These are phyloP conservation scores for Castanospermum australe DNA, from an alignment of 306 rosid genomes.

Conservation along the genomic window DNA sequence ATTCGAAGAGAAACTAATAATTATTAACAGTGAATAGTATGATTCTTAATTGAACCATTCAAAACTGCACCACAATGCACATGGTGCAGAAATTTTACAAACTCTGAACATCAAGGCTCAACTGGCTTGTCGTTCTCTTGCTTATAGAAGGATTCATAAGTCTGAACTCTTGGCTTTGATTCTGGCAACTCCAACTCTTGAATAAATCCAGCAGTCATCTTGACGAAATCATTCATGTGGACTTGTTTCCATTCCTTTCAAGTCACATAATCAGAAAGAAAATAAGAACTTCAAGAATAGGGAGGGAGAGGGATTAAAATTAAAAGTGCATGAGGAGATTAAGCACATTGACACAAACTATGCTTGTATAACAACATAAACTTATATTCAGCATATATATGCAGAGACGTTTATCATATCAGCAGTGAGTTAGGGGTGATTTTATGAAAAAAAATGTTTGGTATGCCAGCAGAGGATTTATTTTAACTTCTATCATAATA, in stretches of 20 bases:
- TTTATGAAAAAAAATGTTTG: too few species aligned
- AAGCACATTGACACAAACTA: background rate
- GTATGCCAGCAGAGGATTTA: background rate
- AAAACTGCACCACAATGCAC: constrained; percentile 14
- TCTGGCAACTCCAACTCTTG: constrained; percentile 69
- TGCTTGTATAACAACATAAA: background rate
- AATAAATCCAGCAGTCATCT: constrained; percentile 64
- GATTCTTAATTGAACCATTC: constrained; percentile 15
- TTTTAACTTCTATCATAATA: constrained; percentile 1
- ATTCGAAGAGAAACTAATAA: constrained; percentile 11
- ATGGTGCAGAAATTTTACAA: constrained; percentile 19
- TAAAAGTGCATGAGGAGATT: background rate
- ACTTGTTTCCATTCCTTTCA: constrained; percentile 71
- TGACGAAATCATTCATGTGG: constrained; percentile 65
- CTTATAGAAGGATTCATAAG: constrained; percentile 63
- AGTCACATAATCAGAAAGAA: constrained; percentile 19
- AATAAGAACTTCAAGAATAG: background rate
- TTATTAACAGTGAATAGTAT: background rate
- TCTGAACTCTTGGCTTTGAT: constrained; percentile 70
- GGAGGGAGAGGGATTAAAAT: background rate
- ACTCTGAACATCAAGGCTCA: constrained; percentile 30
- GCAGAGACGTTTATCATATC: background rate
- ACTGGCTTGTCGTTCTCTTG: constrained; percentile 43
- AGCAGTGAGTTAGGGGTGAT: too few species aligned
- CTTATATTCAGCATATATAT: background rate